These are phyloP conservation scores for Phytophthora agathidicida DNA, from an alignment of 352 stramenopile genomes.

Conservation along the genomic window DNA sequence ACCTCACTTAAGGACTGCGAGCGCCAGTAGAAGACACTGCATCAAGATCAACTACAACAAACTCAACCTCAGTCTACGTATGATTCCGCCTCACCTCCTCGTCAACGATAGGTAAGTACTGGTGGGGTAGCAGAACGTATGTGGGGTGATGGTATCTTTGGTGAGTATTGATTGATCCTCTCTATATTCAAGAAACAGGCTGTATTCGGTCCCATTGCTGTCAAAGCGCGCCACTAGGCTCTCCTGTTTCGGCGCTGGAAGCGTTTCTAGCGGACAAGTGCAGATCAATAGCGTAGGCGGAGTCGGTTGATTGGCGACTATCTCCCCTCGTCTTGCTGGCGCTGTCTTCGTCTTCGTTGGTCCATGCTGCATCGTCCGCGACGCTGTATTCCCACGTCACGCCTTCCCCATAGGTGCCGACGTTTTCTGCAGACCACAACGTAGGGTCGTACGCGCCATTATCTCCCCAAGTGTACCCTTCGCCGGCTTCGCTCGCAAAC, in stretches of 20 bases:
- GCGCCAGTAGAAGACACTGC: constrained; percentile 19
- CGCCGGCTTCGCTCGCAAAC: neutral
- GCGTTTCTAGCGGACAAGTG: constrained; percentile 29
- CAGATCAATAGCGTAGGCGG: constrained; percentile 62
- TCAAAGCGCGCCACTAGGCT: constrained; percentile 27
- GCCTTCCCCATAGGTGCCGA: constrained; percentile 11
- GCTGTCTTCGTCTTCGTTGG: constrained; percentile 15
- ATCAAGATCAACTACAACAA: constrained; percentile 1
- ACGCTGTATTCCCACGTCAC: constrained; percentile 16
- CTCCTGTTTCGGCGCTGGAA: constrained; percentile 17
- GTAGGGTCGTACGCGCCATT: constrained; percentile 17
- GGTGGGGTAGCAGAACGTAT: constrained; percentile 11
- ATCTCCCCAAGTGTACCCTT: constrained; percentile 8
- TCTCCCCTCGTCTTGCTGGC: neutral
- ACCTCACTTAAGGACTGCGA: constrained; percentile 46
- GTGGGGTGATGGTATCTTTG: constrained; percentile 6
- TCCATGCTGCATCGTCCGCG: constrained; percentile 4
- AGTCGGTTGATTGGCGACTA: constrained; percentile 51
- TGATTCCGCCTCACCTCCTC: too few species aligned
- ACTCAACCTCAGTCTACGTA: neutral
- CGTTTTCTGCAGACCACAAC: constrained; percentile 11
- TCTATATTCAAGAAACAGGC: constrained; percentile 39
- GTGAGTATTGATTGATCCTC: constrained; percentile 30
- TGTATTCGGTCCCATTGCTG: constrained; percentile 20
- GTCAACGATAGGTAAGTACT: constrained; percentile 15